Base-by-base conservation (phyloP, 805 yeast species). In the Ogataea thermomethanolica region DNA sequence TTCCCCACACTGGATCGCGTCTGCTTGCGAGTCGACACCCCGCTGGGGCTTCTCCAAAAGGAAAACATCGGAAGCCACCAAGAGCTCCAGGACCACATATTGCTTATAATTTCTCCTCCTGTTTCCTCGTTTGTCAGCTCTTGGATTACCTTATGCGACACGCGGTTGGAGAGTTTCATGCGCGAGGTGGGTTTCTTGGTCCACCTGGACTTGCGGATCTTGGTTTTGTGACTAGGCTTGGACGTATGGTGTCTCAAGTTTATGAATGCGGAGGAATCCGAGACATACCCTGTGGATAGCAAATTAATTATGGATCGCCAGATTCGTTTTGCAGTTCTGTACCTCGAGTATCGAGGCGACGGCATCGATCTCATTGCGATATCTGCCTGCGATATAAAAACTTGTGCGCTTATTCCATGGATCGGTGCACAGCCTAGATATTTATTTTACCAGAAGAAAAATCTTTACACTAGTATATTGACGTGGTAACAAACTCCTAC, bases 301-400 rank as follows among this genome's bases (percentile, higher is more conserved):
- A 56, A 46, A 23, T 54, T 54, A 10, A 58, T 36, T 4, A 64
- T 43, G 8, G 66, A 59, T 23, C 65, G 43, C 50, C 58, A 55
- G 17, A 64, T 62, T 28, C 69, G 40, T 31, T 54, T 51, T 13
- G 58, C 41, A 4, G 64, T 61, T 29, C 69, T 40, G 17, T 37
- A 49, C 29, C 66, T 50, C 11, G 69, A 64, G 37, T 61, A 57
- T 10, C 69, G 45, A 27, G 69, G 67, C 25, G 64, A 61, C 5
- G 69, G 69, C 33, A 63, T 39, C 29, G 69, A 64, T 30, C 67
- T 55, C 69, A 46, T 46, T 34, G 30, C 38, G 30, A 11, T 30
- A 29, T 37, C 35, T 39, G 29, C 38, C 29, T 23, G 34, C 30
- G 32, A 30, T 33, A 39, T 39, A 15, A 27, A 29, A 26, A n/a